A percentile compares a stretch with the other conserved stretches of the same genome.
phyloP scores from a whole-genome alignment of 176 grass and related monocot species.

The Thalia dealbata region DNA sequence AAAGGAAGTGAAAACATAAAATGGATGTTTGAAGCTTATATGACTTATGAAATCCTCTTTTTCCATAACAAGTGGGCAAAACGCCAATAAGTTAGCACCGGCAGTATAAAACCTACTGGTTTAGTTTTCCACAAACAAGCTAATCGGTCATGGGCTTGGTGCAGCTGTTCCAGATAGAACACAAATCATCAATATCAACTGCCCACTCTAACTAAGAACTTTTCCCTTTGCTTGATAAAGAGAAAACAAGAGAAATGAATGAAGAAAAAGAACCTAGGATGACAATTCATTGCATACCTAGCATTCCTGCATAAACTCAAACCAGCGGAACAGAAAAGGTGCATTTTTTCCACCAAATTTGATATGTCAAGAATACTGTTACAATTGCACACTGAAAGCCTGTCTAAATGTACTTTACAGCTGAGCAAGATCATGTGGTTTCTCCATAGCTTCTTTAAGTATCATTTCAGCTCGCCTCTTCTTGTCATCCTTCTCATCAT shows the following conservation, averaged over 20 bases:
- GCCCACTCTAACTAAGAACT: neutral
- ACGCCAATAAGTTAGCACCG: neutral
- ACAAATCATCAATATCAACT: neutral
- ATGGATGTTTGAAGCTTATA: neutral
- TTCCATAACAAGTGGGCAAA: neutral
- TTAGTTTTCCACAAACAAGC: neutral
- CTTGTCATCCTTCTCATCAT: slow-evolving; percentile 45
- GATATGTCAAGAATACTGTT: neutral
- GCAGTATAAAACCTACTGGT: neutral
- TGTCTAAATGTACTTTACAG: slow-evolving; percentile 26
- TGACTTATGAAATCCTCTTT: neutral
- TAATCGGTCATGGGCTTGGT: neutral
- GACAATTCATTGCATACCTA: neutral
- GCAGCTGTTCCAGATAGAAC: neutral
- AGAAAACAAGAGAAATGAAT: neutral
- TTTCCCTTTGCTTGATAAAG: neutral
- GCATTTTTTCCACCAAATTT: neutral
- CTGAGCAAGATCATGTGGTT: slow-evolving; percentile 36
- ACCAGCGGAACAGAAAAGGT: neutral
- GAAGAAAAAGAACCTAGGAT: neutral
- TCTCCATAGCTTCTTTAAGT: slow-evolving; percentile 37
- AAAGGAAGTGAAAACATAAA: neutral
- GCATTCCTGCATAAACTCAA: neutral
- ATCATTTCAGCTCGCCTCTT: slow-evolving; percentile 54
- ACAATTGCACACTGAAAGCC: too few relatives aligned